Base-by-base conservation (phyloP, 352 stramenopile genomes). In the Pythium sp. region DNA sequence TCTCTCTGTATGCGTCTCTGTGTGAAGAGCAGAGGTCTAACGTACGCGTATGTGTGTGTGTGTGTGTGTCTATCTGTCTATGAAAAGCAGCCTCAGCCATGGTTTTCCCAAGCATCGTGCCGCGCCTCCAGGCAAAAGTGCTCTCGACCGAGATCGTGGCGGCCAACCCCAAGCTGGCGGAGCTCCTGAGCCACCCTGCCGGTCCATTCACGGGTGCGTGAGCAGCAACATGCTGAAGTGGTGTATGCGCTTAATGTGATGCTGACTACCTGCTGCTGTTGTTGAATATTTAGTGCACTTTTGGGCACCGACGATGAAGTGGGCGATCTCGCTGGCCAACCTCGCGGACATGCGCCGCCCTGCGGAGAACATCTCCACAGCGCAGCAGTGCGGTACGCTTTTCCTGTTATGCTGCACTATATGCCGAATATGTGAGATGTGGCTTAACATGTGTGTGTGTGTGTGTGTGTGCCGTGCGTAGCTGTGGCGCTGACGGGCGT, bases 221-320 rank as follows among this genome's bases (percentile, higher is more conserved):
- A 46, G 26, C 2, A 8, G 22, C 24, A 28, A 55, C 7, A 55
- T 11, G 12, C 28, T 32, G 9, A 15, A 14, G 53, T 11, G 22
- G 43, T 26, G 24, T 53, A n/a, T 3, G 36, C 24, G 18, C 18
- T 49, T 6, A n/a, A 8, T 49, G 9, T 34, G 58, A 20, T 5
- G 6, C 14, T 24, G 4, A 14, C 20, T 28, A 38, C 24, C 14
- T 15, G 5, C 34, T 32, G 51, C 51, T 58, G 49, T 15, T 56
- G 53, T 9, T 49, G 43, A 22, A 11, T 14, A 0, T 47, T 26
- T 41, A 86, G 82, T 97, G 14, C 89, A 97, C 76, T 97, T 97
- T 67, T 97, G 90, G 89, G 91, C 91, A 15, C 91, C 91, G 14
- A 86, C 79, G 18, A 84, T 96, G 69, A 97, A 97, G 64, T 97